These are phyloP conservation scores for Aspergillus texensis DNA, from an alignment of 2,329 filamentous ascomycete species.

Conservation along the genomic window DNA sequence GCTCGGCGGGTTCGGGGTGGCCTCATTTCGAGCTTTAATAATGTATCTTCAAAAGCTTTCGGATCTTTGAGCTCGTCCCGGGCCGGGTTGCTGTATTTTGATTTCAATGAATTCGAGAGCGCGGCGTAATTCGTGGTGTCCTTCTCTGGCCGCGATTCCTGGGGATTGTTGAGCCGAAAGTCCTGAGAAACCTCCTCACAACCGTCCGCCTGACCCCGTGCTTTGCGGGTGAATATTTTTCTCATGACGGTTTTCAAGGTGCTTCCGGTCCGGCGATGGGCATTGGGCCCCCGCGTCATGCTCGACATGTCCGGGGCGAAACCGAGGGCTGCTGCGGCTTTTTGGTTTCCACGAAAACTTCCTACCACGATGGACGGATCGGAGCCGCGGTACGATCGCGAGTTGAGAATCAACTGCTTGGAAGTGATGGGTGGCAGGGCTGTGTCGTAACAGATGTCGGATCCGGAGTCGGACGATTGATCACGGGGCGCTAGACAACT, in stretches of 20 bases:
- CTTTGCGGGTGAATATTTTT: conserved; percentile 46
- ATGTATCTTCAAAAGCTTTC: conserved; percentile 22
- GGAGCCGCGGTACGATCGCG: conserved; percentile 17
- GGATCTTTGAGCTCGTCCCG: conserved; percentile 25
- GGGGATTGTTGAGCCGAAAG: conserved; percentile 18
- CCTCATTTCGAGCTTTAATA: conserved; percentile 25
- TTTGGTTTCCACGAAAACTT: conserved; percentile 16
- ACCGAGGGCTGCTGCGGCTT: conserved; percentile 20
- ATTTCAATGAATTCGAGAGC: conserved; percentile 29
- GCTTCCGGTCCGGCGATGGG: conserved; percentile 44
- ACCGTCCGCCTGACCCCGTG: conserved; percentile 36
- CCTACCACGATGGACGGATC: conserved; percentile 20
- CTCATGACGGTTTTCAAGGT: conserved; percentile 49
- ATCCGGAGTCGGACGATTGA: conserved; percentile 11
- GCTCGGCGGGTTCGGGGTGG: conserved; percentile 40
- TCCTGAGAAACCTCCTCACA: conserved; percentile 29
- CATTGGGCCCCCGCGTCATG: conserved; percentile 24
- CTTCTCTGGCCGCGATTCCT: conserved; percentile 9
- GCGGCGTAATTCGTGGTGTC: conserved; percentile 22
- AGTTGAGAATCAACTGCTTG: conserved; percentile 19
- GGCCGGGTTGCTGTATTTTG: conserved; percentile 26
- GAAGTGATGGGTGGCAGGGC: conserved; percentile 35
- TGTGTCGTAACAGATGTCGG: conserved; percentile 27
- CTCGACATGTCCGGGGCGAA: conserved; percentile 28
- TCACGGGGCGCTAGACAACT: conserved; percentile 6